phyloP scores from a whole-genome alignment of 345 rosid species.

The Camelina neglecta region DNA sequence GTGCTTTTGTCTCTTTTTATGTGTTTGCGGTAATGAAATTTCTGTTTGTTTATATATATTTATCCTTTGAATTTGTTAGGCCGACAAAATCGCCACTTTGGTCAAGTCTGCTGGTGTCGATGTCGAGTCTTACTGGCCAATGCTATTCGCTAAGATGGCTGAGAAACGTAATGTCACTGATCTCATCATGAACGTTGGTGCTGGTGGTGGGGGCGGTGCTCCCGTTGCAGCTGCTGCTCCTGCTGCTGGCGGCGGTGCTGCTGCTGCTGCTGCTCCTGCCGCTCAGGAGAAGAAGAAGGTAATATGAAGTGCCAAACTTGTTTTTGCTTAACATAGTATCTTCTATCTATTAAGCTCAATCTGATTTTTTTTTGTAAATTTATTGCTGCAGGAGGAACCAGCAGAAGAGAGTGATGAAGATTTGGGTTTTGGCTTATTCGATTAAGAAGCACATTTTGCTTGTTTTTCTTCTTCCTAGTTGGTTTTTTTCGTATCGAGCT shows the following conservation, averaged over 20 bases:
- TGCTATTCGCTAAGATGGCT: slow-evolving; percentile 76
- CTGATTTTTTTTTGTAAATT: neutral
- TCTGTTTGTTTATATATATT: neutral
- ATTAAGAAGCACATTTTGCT: slow-evolving; percentile 44
- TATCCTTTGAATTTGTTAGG: slow-evolving; percentile 43
- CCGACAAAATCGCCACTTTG: slow-evolving; percentile 71
- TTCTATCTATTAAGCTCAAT: neutral
- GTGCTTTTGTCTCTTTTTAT: no score
- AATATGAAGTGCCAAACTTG: neutral
- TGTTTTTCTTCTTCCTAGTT: slow-evolving; percentile 1
- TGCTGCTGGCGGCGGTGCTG: slow-evolving; percentile 53
- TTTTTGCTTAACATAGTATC: neutral
- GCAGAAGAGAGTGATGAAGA: slow-evolving; percentile 86
- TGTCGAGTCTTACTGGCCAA: slow-evolving; percentile 83
- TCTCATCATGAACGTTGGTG: slow-evolving; percentile 71
- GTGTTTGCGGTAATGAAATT: no score
- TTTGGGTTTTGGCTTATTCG: slow-evolving; percentile 88
- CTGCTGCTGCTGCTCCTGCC: slow-evolving; percentile 68
- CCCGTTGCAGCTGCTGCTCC: slow-evolving; percentile 55
- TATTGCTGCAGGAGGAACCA: slow-evolving; percentile 67
- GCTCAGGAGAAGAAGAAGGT: slow-evolving; percentile 88
- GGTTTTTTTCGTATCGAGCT: slow-evolving; percentile 7
- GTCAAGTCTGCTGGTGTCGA: slow-evolving; percentile 64
- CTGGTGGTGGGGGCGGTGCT: slow-evolving; percentile 76
- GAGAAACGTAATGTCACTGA: slow-evolving; percentile 73